Evolutionary conservation across 169 alveolate genomes (phyloP).

Genomic region (Perkinsus marinus): DNA sequence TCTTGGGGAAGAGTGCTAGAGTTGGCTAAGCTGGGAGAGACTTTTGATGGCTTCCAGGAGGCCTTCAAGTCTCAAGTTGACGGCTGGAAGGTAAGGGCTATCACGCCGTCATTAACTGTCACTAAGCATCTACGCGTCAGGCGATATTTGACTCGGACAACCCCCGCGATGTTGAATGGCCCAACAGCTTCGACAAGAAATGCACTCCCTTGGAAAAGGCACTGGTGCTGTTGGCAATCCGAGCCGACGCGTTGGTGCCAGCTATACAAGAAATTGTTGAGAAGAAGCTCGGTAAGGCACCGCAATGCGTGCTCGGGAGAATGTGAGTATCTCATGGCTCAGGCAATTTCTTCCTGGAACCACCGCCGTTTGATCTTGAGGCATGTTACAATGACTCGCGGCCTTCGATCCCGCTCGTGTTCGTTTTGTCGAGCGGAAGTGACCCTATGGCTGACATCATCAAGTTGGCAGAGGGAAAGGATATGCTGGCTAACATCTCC

Average conservation of each 20-base stretch:
- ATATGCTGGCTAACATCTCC: slow-evolving; percentile 29
- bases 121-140: slow-evolving; percentile 46
- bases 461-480: slow-evolving; percentile 52
- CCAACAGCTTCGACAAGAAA: slow-evolving; percentile 45
- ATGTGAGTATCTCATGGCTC: not conserved
- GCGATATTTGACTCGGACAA: slow-evolving; percentile 48
- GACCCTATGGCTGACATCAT: slow-evolving; percentile 70
- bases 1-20: slow-evolving; percentile 26
- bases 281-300: slow-evolving; percentile 40
- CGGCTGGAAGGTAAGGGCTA: not conserved
- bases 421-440: slow-evolving; percentile 72
- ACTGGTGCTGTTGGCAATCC: slow-evolving; percentile 63
- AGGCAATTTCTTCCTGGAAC: slow-evolving; percentile 37
- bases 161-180: slow-evolving; percentile 52
- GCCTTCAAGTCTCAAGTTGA: not conserved
- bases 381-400: slow-evolving; percentile 63
- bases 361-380: slow-evolving; percentile 54
- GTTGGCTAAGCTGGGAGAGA: slow-evolving; percentile 13
- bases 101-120: slow-evolving; percentile 27
- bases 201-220: slow-evolving; percentile 56
- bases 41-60: slow-evolving; percentile 8
- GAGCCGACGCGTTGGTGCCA: slow-evolving; percentile 67
- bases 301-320: too few relatives aligned
- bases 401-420: slow-evolving; percentile 68
- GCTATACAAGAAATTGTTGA: slow-evolving; percentile 60